phyloP scores from a whole-genome alignment of 208 protist species.

The Jaenimonas drosophilae region DNA sequence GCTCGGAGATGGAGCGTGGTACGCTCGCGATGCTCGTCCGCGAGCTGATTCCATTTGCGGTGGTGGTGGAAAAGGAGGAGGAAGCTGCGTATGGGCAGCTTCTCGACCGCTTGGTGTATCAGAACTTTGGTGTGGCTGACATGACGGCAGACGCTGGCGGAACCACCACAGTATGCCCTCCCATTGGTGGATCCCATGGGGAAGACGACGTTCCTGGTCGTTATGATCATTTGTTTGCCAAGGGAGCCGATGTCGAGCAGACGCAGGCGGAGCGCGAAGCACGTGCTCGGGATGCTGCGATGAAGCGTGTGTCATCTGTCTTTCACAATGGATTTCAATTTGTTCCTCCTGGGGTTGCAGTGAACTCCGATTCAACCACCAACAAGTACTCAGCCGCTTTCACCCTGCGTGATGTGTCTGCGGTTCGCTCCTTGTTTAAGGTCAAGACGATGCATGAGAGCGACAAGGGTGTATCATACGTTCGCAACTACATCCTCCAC shows the following conservation, averaged over 20 bases:
- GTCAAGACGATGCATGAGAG: conserved; percentile 50
- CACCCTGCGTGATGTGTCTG: conserved; percentile 15
- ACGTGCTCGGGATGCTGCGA: no score
- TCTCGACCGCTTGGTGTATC: conserved; percentile 45
- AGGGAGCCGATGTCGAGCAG: background rate
- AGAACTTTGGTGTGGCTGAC: conserved; percentile 26
- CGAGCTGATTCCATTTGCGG: conserved; percentile 62
- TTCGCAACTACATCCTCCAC: conserved; percentile 80
- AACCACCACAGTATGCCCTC: no score
- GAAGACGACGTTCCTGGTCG: no score
- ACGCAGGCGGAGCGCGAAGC: background rate
- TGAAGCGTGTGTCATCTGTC: no score
- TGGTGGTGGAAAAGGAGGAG: conserved; percentile 73
- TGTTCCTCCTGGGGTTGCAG: background rate
- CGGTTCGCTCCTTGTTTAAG: conserved; percentile 37
- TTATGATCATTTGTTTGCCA: background rate
- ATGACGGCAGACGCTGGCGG: conserved; percentile 8
- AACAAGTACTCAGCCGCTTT: no score
- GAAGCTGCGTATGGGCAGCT: conserved; percentile 29
- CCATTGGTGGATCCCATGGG: no score
- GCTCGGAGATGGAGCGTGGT: conserved; percentile 34
- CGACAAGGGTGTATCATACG: conserved; percentile 72
- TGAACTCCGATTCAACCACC: no score
- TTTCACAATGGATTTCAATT: conserved; percentile 1
- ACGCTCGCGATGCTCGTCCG: conserved; percentile 52